Evolutionary conservation across 306 rosid genomes (phyloP), one percentile per base, ranked within the genome.

Genomic region (Sicyos baderoa): DNA sequence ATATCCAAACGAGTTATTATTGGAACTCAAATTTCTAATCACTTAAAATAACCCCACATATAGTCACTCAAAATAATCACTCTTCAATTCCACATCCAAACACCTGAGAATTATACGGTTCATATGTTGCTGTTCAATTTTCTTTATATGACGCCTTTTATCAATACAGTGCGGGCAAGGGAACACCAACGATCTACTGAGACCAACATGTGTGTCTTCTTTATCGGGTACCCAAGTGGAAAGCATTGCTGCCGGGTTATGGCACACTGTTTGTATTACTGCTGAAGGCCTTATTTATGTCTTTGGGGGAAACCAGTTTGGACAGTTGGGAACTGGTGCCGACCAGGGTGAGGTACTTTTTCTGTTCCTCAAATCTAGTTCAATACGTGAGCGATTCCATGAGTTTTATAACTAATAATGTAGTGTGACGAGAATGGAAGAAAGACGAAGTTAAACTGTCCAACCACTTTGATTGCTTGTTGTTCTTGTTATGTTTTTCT

Each of bases 291-390:
- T 65, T 63, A 78, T 89, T 59, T 84, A 82, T 71, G 86, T 82
- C 29, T 91, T 91, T 76, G 96, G 97, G 17, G 97, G 97, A 29
- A 91, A 91, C 78, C 97, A 91, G 78, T 91, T 89, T 81, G 96
- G 97, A 60, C 96, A 91, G 75, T 53, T 91, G 81, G 97, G 97
- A 48, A 87, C 96, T 0, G 91, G 90, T 65, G 77, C 59, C 18
- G 91, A 91, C 35, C 90, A 89, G 79, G 79, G 75, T 12, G 91
- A 89, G 97, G 97, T 91, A 85, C 5, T 17, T 40, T 15, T 27
- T 29, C 21, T 50, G 45, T 25, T 48, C 23, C 56, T 49, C 5
- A 27, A 49, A 48, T 49, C 70, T 44, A 14, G n/a, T 42, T 45
- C 4, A 37, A 45, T 65, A 54, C 40, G 14, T 8, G 5, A 42